phyloP scores from a whole-genome alignment of 148 eudicot genomes.

The Suaeda aralocaspica region DNA sequence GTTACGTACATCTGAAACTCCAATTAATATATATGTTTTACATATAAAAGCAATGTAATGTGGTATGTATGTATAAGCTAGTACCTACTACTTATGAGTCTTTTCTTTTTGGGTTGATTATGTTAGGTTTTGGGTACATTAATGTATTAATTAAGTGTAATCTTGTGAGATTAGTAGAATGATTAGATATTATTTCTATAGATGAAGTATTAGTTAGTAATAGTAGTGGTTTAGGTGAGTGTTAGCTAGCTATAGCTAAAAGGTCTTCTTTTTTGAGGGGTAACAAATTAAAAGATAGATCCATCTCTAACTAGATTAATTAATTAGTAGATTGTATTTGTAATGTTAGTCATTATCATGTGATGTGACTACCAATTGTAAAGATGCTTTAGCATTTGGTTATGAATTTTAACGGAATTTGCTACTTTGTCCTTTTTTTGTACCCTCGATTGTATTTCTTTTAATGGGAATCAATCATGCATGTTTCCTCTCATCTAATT shows the following conservation, averaged over 20 bases:
- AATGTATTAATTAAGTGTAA: not conserved
- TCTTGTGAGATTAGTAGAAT: not conserved
- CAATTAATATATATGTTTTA: not conserved
- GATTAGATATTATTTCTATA: too few species aligned
- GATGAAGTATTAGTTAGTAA: too few species aligned
- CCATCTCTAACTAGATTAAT: conserved; percentile 1
- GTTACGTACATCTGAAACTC: conserved; percentile 1
- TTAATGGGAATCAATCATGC: too few species aligned
- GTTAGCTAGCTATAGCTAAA: not conserved
- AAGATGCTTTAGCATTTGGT: not conserved
- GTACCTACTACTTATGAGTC: not conserved
- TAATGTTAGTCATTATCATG: not conserved
- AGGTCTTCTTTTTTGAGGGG: not conserved
- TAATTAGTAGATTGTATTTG: too few species aligned
- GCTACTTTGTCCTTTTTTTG: not conserved
- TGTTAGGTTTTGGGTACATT: not conserved
- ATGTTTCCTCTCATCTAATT: too few species aligned
- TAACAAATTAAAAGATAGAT: not conserved
- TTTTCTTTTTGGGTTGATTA: not conserved
- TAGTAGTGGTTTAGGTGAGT: not conserved
- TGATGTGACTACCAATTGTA: conserved; percentile 24
- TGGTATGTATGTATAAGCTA: too few species aligned
- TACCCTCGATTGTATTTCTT: too few species aligned
- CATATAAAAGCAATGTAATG: too few species aligned
- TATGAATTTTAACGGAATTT: conserved; percentile 1